These are phyloP conservation scores for Chondrus crispus DNA, from an alignment of 23 red algal species.

Conservation along the genomic window DNA sequence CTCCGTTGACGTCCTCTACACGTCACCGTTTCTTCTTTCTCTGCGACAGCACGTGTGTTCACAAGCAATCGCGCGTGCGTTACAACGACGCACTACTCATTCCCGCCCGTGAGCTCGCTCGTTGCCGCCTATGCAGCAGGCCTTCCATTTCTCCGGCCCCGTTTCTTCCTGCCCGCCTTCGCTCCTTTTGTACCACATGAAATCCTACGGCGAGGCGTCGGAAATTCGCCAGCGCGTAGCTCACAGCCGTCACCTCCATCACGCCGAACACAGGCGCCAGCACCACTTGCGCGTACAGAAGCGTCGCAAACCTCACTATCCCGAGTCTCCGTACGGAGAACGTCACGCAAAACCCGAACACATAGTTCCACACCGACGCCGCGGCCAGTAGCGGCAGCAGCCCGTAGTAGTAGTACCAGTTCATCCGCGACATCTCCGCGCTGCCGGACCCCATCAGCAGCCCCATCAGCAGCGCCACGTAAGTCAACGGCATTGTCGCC, in stretches of 20 bases:
- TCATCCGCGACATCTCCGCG: not conserved
- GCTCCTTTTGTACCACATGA: conserved; percentile 73
- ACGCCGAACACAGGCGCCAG: conserved; percentile 63
- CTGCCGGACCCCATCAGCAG: not conserved
- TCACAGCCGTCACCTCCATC: conserved; percentile 44
- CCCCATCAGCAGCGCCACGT: conserved; percentile 28
- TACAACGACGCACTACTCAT: too few relatives aligned
- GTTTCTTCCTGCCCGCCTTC: not conserved
- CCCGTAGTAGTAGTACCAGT: conserved; percentile 5
- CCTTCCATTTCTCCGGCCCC: too few relatives aligned
- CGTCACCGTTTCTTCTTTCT: too few relatives aligned
- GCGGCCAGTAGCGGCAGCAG: conserved; percentile 49
- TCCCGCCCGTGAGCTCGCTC: too few relatives aligned
- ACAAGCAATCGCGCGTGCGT: too few relatives aligned
- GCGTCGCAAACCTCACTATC: conserved; percentile 21
- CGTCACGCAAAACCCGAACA: conserved; percentile 63
- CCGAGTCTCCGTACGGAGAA: conserved; percentile 46
- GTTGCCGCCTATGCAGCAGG: too few relatives aligned
- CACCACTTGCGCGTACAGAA: conserved; percentile 54
- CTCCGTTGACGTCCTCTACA: too few relatives aligned
- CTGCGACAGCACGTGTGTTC: too few relatives aligned
- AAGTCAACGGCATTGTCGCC: conserved; percentile 60
- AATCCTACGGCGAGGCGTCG: conserved; percentile 30
- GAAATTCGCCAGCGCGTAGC: conserved; percentile 49
- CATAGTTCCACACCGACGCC: conserved; percentile 57